Evolutionary conservation across 345 rosid species (phyloP).

Genomic region (Ceriops zippeliana): DNA sequence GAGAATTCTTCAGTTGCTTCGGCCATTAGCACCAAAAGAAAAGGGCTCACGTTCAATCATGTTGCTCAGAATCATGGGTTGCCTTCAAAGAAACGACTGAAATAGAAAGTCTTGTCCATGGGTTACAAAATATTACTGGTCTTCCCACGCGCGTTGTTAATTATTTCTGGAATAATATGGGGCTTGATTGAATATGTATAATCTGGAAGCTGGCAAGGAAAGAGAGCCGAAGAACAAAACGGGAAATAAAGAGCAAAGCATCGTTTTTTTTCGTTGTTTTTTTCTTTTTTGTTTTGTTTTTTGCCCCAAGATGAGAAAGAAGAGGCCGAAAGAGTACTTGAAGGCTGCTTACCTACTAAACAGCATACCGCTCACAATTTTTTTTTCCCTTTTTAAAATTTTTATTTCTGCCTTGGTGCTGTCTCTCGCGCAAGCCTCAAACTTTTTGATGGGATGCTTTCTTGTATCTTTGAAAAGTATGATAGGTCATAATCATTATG

Average conservation of each 20-base stretch:
- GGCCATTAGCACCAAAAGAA: slow-evolving; percentile 30
- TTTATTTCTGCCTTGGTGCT: slow-evolving; percentile 24
- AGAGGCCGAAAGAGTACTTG: slow-evolving; percentile 9
- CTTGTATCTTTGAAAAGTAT: slow-evolving; percentile 23
- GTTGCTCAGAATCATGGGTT: slow-evolving; percentile 15
- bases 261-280: not conserved
- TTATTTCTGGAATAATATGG: slow-evolving; percentile 3
- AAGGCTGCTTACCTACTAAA: slow-evolving; percentile 18
- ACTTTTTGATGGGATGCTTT: slow-evolving; percentile 34
- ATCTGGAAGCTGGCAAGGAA: not conserved
- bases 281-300: not conserved
- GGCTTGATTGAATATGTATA: slow-evolving; percentile 16
- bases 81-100: slow-evolving; percentile 16
- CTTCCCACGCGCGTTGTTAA: not conserved
- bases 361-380: slow-evolving; percentile 3
- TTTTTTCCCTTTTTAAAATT: slow-evolving; percentile 9
- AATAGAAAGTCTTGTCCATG: not conserved
- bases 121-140: not conserved
- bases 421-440: slow-evolving; percentile 24
- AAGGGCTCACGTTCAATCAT: slow-evolving; percentile 26
- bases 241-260: slow-evolving; percentile 13
- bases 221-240: slow-evolving; percentile 10
- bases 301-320: not conserved
- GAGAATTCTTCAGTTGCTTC: slow-evolving; percentile 26
- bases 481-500: not conserved